Evolutionary conservation across 2,329 filamentous ascomycete genomes (phyloP).

Genomic region (Clarireedia homoeocarpa): DNA sequence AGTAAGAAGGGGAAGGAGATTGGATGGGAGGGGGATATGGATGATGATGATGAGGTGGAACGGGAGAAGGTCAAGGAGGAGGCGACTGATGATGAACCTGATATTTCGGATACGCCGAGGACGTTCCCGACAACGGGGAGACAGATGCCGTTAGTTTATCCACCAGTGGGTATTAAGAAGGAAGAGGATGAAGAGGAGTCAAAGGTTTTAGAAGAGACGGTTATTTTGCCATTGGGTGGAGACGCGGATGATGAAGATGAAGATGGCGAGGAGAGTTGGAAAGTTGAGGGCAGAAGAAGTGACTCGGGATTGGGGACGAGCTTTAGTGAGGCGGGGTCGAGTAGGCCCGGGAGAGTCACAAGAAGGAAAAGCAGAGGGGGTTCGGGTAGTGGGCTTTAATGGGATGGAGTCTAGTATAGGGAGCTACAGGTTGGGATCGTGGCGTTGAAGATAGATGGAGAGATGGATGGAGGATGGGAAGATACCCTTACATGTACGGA

Average conservation of each 20-base stretch:
- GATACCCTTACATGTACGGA: not conserved
- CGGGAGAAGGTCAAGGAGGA: slow-evolving; percentile 17
- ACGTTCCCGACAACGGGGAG: slow-evolving; percentile 38
- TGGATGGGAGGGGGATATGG: not conserved
- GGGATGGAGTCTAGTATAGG: not conserved
- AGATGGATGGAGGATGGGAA: not conserved
- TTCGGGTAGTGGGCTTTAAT: not conserved
- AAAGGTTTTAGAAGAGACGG: slow-evolving; percentile 18
- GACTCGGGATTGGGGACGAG: slow-evolving; percentile 50
- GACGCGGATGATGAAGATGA: slow-evolving; percentile 44
- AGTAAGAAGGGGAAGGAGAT: slow-evolving; percentile 20
- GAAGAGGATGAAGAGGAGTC: slow-evolving; percentile 26
- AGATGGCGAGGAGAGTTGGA: slow-evolving; percentile 32
- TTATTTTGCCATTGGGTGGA: slow-evolving; percentile 27
- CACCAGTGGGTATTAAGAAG: slow-evolving; percentile 25
- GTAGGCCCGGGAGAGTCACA: slow-evolving; percentile 11
- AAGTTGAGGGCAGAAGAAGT: slow-evolving; percentile 25
- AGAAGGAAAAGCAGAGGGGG: slow-evolving; percentile 20
- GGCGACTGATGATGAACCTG: slow-evolving; percentile 25
- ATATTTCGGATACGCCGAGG: slow-evolving; percentile 36
- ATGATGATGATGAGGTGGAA: slow-evolving; percentile 5
- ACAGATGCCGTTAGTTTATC: slow-evolving; percentile 35
- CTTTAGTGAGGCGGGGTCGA: slow-evolving; percentile 34
- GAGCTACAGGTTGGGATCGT: not conserved
- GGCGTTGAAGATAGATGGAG: not conserved